Evolutionary conservation across 176 grass and related monocot genomes (phyloP).

Genomic region (Aegilops speltoides): DNA sequence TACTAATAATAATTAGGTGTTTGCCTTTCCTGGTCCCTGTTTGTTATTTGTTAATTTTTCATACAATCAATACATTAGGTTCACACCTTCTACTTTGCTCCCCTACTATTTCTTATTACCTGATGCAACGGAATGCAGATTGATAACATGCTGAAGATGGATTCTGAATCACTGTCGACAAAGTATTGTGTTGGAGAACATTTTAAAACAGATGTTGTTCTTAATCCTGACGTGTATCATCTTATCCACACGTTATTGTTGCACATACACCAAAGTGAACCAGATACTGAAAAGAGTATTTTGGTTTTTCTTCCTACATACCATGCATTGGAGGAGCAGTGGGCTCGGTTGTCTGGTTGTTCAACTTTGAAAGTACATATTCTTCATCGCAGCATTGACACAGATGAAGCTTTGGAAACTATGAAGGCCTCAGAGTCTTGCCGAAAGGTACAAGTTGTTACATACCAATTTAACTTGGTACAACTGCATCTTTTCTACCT

Average conservation of each 20-base stretch:
- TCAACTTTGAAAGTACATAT: slow-evolving; percentile 74
- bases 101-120: no score
- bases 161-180: no score
- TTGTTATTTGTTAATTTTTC: no score
- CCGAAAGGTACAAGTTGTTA: slow-evolving; percentile 56
- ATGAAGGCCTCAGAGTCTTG: slow-evolving; percentile 61
- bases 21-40: no score
- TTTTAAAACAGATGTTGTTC: not conserved
- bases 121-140: no score
- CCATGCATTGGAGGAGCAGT: slow-evolving; percentile 80
- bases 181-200: no score
- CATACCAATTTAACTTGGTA: not conserved
- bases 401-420: slow-evolving; percentile 74
- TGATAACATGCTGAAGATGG: no score
- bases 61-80: no score
- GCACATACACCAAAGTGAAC: slow-evolving; percentile 65
- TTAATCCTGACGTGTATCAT: slow-evolving; percentile 53
- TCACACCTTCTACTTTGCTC: no score
- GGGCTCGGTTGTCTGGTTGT: slow-evolving; percentile 46
- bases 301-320: slow-evolving; percentile 96
- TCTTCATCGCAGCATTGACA: slow-evolving; percentile 89
- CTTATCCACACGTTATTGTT: slow-evolving; percentile 70
- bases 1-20: no score
- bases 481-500: not conserved
- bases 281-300: slow-evolving; percentile 72